Evolutionary conservation across 352 stramenopile species (phyloP), one percentile per base, ranked within the genome.

Genomic region (Phytophthora macrochlamydospora): DNA sequence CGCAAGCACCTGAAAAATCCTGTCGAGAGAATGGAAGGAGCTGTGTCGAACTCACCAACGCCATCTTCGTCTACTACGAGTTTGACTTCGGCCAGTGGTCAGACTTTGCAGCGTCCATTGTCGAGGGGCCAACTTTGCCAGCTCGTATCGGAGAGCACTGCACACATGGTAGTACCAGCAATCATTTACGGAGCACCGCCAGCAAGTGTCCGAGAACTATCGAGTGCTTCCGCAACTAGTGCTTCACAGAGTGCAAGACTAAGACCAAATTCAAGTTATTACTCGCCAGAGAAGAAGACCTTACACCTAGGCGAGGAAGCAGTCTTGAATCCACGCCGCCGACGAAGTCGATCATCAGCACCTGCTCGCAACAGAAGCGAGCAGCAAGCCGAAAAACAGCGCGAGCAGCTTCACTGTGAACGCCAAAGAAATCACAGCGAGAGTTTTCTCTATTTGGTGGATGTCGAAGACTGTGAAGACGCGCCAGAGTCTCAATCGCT

Each of bases 1-100:
- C 71, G 63, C 2, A 84, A 76, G 38, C 73, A 92, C 58, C 56
- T 92, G 4, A 92, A 92, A 59, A 92, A 85, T 28, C 77, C 83
- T 0, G 33, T 92, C 1, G 83, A 92, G 57, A 81, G 66, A 31
- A 74, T 90, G 72, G 51, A 76, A 37, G 33, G 59, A 51, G 51
- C 64, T 14, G 45, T 29, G 3, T 35, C 48, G 49, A 55, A 12
- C 42, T 33, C 49, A 3, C 48, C 67, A 50, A 45, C 40, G 8
- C 31, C 61, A 55, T 29, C 12, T 30, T 24, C 0, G 18, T 24
- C 18, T 9, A 58, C 38, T 42, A 51, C 48, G 8, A 35, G n/a
- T 7, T 56, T 51, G 12, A 69, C 4, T 24, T 51, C 43, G 9
- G 18, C 69, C 42, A 61, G 37, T 12, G 49, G 50, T n/a, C 2